A percentile compares a stretch with the other conserved stretches of the same genome.
Conservation (phyloP, 2,329 filamentous ascomycete genomes). For the Juglanconis juglandina region DNA sequence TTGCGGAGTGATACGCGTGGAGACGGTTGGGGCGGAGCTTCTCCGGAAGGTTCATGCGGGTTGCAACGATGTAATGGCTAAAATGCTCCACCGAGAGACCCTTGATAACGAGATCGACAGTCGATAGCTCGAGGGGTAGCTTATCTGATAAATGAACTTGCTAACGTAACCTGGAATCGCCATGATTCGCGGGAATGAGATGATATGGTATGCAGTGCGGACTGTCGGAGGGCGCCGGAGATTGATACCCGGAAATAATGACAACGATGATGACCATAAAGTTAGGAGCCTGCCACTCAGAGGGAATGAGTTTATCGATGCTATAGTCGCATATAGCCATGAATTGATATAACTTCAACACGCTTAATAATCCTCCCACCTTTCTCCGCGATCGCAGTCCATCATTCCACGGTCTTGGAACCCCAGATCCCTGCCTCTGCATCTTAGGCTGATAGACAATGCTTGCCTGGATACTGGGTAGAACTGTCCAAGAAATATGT, state of each 20-base stretch:
- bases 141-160: conserved; percentile 12
- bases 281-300: conserved; percentile 8
- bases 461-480: too few relatives aligned
- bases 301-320: conserved; percentile 1
- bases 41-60: conserved; percentile 8
- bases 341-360: not conserved
- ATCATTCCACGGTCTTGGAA: not conserved
- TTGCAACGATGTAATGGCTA: not conserved
- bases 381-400: not conserved
- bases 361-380: not conserved
- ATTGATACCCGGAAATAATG: conserved; percentile 13
- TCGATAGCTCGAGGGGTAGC: conserved; percentile 3
- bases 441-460: too few relatives aligned
- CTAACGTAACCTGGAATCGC: conserved; percentile 14
- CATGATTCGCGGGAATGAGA: conserved; percentile 8
- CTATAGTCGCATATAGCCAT: not conserved
- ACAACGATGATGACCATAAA: conserved; percentile 4
- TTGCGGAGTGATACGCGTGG: conserved; percentile 17
- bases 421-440: not conserved
- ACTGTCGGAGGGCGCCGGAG: conserved; percentile 16
- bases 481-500: too few relatives aligned
- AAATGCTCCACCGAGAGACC: conserved; percentile 5
- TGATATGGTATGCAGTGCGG: conserved; percentile 12
- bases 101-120: conserved; percentile 16
- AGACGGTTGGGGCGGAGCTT: conserved; percentile 3